Percentiles rank a stretch among this genome's conserved stretches.
Evolutionary conservation across 1,139 yeast species (phyloP).

Genomic region (Williopsis jadinii): DNA sequence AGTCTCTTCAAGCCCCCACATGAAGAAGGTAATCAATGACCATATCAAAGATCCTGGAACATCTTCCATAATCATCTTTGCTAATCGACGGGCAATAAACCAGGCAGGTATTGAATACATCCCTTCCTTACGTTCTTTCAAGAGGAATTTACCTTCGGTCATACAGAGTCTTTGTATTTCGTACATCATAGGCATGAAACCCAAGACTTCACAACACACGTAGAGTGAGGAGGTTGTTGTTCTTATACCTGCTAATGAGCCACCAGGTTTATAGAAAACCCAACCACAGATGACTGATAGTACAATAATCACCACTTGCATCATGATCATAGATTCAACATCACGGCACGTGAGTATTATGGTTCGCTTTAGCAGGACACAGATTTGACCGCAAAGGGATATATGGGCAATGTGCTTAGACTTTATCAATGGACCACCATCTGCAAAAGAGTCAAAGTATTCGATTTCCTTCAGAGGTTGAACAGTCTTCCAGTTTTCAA

Average conservation of each 20-base stretch:
- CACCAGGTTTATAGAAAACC: slow-evolving; percentile 63
- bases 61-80: slow-evolving; percentile 56
- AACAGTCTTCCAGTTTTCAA: slow-evolving; percentile 40
- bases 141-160: slow-evolving; percentile 61
- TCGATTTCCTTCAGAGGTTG: slow-evolving; percentile 8
- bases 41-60: slow-evolving; percentile 53
- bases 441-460: slow-evolving; percentile 8
- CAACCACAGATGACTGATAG: slow-evolving; percentile 51
- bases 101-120: slow-evolving; percentile 56
- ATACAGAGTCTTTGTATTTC: slow-evolving; percentile 71
- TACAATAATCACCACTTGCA: slow-evolving; percentile 39
- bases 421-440: slow-evolving; percentile 4
- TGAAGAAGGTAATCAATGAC: slow-evolving; percentile 60
- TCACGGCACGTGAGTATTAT: slow-evolving; percentile 37
- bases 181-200: slow-evolving; percentile 54
- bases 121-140: slow-evolving; percentile 48
- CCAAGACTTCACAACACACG: slow-evolving; percentile 60
- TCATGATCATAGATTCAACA: slow-evolving; percentile 50
- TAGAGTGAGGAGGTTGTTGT: slow-evolving; percentile 59
- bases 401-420: slow-evolving; percentile 35
- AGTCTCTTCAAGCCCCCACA: slow-evolving; percentile 60
- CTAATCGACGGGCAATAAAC: slow-evolving; percentile 57
- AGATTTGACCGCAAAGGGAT: background rate
- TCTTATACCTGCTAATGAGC: slow-evolving; percentile 58
- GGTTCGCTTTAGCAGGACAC: slow-evolving; percentile 1